phyloP scores from a whole-genome alignment of 306 rosid species.

The Prosopis cineraria region DNA sequence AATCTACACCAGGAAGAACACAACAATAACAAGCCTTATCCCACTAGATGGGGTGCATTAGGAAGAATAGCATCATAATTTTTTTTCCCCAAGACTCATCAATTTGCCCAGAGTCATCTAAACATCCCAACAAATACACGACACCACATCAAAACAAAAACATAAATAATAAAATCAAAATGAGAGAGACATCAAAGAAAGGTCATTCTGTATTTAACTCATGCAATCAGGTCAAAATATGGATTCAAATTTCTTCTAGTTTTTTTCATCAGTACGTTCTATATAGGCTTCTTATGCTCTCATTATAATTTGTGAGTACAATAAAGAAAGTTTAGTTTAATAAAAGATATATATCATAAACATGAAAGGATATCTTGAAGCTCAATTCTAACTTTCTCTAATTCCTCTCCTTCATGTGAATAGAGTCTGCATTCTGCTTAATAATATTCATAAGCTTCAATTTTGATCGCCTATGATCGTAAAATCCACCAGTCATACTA shows the following conservation, averaged over 20 bases:
- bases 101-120: background rate
- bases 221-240: background rate
- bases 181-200: background rate
- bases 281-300: background rate
- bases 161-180: background rate
- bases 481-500: constrained; percentile 98
- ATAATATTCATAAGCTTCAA: constrained; percentile 83
- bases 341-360: background rate
- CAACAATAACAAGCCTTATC: too few relatives aligned
- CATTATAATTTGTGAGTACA: background rate
- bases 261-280: constrained; percentile 18
- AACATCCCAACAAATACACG: background rate
- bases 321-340: background rate
- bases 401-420: constrained; percentile 59
- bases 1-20: background rate
- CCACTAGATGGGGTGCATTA: too few relatives aligned
- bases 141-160: constrained; percentile 12
- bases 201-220: background rate
- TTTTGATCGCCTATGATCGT: constrained; percentile 90
- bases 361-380: constrained; percentile 89
- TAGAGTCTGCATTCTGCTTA: constrained; percentile 54
- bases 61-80: background rate
- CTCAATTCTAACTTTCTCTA: constrained; percentile 60
- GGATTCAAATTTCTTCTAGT: background rate
- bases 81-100: background rate